phyloP scores from a whole-genome alignment of 441 rosid genomes.

The Erodium texanum region DNA sequence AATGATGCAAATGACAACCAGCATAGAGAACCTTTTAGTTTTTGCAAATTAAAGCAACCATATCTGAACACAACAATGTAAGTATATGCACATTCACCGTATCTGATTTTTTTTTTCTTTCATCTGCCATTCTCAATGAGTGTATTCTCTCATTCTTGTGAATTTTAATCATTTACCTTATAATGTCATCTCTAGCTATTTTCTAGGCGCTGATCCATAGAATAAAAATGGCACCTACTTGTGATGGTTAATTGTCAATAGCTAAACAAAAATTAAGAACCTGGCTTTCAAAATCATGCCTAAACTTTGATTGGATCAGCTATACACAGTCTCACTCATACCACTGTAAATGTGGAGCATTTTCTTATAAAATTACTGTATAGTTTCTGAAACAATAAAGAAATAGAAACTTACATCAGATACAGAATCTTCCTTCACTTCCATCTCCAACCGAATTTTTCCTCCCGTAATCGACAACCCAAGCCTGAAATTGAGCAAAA shows the following conservation, averaged over 20 bases:
- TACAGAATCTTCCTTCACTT: not conserved
- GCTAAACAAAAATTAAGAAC: not conserved
- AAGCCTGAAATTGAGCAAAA: not conserved
- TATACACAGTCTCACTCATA: not conserved
- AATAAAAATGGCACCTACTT: too few species aligned
- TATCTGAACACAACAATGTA: not conserved
- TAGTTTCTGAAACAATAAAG: not conserved
- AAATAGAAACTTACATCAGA: not conserved
- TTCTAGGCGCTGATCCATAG: too few species aligned
- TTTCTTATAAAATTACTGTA: not conserved
- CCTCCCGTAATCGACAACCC: not conserved
- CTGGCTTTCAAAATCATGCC: not conserved
- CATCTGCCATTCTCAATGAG: not conserved
- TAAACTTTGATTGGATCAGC: not conserved
- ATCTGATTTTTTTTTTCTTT: not conserved
- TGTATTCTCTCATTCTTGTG: too few species aligned
- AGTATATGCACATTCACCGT: not conserved
- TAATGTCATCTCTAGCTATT: not conserved
- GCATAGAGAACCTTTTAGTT: too few species aligned
- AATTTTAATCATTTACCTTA: not conserved
- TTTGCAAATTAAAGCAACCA: not conserved
- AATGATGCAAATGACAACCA: too few species aligned
- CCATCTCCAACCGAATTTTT: not conserved
- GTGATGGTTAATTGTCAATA: not conserved
- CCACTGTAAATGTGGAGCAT: not conserved